phyloP scores from a whole-genome alignment of 176 grass and related monocot genomes.

The Zizania latifolia region DNA sequence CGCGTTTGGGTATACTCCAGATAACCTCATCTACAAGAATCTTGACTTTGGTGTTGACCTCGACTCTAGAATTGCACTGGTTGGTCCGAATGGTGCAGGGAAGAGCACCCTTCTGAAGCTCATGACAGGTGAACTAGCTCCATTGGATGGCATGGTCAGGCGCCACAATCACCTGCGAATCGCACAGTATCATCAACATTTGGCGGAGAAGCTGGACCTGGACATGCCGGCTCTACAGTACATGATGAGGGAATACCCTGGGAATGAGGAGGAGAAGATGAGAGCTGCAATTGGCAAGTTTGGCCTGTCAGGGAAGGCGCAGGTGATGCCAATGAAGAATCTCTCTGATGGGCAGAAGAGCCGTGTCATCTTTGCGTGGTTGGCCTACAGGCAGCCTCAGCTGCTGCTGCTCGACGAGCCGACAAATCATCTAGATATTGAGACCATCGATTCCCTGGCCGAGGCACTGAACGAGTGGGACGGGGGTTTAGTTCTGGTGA shows the following conservation, averaged over 20 bases:
- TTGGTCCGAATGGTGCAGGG: slow-evolving; percentile 83
- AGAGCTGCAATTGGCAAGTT: slow-evolving; percentile 68
- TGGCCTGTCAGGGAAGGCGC: slow-evolving; percentile 72
- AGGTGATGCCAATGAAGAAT: slow-evolving; percentile 96
- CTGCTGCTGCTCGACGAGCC: slow-evolving; percentile 80
- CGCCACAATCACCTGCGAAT: slow-evolving; percentile 91
- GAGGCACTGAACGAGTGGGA: slow-evolving; percentile 92
- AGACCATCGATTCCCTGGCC: slow-evolving; percentile 86
- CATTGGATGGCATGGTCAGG: slow-evolving; percentile 81
- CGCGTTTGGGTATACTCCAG: slow-evolving; percentile 75
- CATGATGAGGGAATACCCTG: slow-evolving; percentile 92
- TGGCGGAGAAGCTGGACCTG: slow-evolving; percentile 78
- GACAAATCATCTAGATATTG: slow-evolving; percentile 84
- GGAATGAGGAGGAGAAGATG: slow-evolving; percentile 86
- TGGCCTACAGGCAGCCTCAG: slow-evolving; percentile 70
- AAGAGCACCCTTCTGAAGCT: slow-evolving; percentile 92
- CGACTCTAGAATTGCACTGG: slow-evolving; percentile 74
- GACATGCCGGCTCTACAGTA: slow-evolving; percentile 68
- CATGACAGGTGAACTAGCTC: slow-evolving; percentile 75
- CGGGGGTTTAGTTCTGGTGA: slow-evolving; percentile 81
- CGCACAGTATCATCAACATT: slow-evolving; percentile 82
- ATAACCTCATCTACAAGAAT: slow-evolving; percentile 74
- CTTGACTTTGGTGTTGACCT: slow-evolving; percentile 94
- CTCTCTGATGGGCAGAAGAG: slow-evolving; percentile 85
- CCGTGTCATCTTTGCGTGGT: slow-evolving; percentile 77